These are phyloP conservation scores for Aureobasidium zeae DNA, from an alignment of 2,329 filamentous ascomycete genomes.

Conservation along the genomic window DNA sequence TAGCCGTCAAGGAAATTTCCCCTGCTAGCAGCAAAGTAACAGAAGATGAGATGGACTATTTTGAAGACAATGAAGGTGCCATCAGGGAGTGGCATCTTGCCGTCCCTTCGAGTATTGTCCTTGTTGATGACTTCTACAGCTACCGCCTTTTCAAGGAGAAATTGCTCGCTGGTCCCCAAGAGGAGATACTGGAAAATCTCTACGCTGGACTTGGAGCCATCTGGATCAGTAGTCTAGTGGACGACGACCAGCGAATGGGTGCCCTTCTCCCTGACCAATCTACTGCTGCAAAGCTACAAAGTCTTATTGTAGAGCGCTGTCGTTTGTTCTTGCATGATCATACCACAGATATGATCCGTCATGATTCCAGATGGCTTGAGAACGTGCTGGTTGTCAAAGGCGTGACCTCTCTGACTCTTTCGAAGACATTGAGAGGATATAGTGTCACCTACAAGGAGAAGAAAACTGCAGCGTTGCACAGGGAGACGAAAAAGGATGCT, in stretches of 20 bases:
- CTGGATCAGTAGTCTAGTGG: slow-evolving; percentile 65
- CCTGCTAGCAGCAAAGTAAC: slow-evolving; percentile 46
- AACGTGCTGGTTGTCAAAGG: slow-evolving; percentile 69
- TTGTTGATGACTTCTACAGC: slow-evolving; percentile 80
- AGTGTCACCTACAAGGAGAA: slow-evolving; percentile 63
- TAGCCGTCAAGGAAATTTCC: slow-evolving; percentile 70
- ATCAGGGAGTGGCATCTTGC: slow-evolving; percentile 74
- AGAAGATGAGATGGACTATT: slow-evolving; percentile 33
- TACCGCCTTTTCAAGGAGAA: slow-evolving; percentile 81
- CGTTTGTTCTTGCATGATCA: slow-evolving; percentile 86
- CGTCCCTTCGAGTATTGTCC: slow-evolving; percentile 60
- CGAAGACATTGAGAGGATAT: slow-evolving; percentile 64
- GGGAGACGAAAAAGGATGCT: slow-evolving; percentile 45
- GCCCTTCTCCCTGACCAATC: slow-evolving; percentile 56
- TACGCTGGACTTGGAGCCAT: slow-evolving; percentile 73
- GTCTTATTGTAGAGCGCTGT: slow-evolving; percentile 75
- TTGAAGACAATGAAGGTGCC: slow-evolving; percentile 39
- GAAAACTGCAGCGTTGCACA: slow-evolving; percentile 60
- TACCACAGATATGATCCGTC: slow-evolving; percentile 65
- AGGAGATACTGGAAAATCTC: slow-evolving; percentile 75
- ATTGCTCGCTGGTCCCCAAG: slow-evolving; percentile 79
- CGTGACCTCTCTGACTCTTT: slow-evolving; percentile 68
- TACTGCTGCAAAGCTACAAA: slow-evolving; percentile 59
- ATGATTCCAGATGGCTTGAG: slow-evolving; percentile 85
- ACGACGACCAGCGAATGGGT: slow-evolving; percentile 68